phyloP scores from a whole-genome alignment of 257 asterid genomes.

The Forsythia suspensa region DNA sequence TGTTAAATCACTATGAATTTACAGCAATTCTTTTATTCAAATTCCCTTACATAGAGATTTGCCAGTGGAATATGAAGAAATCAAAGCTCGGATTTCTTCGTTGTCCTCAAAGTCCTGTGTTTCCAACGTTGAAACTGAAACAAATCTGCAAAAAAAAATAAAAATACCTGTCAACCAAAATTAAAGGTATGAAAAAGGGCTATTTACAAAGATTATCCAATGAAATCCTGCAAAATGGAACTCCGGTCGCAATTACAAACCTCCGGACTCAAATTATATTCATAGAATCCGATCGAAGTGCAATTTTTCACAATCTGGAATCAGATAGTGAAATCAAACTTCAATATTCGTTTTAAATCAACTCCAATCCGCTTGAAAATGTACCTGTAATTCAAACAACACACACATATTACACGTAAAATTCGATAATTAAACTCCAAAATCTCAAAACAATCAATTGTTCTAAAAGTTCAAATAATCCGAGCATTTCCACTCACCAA shows the following conservation, averaged over 20 bases:
- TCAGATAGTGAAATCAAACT: slow-evolving; percentile 15
- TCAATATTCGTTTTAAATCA: slow-evolving; percentile 15
- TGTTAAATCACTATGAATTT: no score
- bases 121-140: slow-evolving; percentile 24
- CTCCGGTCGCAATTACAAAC: slow-evolving; percentile 17
- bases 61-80: slow-evolving; percentile 8
- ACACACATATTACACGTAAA: slow-evolving; percentile 9
- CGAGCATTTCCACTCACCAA: slow-evolving; percentile 49
- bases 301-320: slow-evolving; percentile 19
- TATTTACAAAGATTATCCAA: background rate
- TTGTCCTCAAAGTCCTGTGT: slow-evolving; percentile 21
- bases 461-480: slow-evolving; percentile 4
- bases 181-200: background rate
- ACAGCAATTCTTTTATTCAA: background rate
- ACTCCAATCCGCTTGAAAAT: slow-evolving; percentile 16
- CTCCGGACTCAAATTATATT: slow-evolving; percentile 20
- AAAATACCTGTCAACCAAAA: slow-evolving; percentile 27
- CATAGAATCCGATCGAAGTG: slow-evolving; percentile 23
- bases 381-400: slow-evolving; percentile 19
- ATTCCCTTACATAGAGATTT: background rate
- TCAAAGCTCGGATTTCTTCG: background rate
- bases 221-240: background rate
- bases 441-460: slow-evolving; percentile 6
- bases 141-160: slow-evolving; percentile 26
- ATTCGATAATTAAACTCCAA: slow-evolving; percentile 4